Conservation (phyloP, 2,329 filamentous ascomycete genomes). For the Cryphonectria naterciae region DNA sequence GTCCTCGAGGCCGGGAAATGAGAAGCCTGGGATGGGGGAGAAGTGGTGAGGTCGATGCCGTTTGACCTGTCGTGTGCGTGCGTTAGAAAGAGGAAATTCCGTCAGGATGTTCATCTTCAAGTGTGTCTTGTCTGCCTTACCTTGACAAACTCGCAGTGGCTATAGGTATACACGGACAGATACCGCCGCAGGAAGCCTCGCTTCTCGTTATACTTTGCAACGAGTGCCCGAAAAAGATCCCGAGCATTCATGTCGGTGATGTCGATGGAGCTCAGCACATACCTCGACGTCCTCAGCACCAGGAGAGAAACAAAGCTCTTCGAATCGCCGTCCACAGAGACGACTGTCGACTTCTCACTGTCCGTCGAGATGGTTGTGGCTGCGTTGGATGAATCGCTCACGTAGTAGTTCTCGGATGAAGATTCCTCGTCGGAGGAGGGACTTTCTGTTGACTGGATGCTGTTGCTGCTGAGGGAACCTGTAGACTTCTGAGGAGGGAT, state of each 20-base stretch:
- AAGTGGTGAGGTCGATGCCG: slow-evolving; percentile 1
- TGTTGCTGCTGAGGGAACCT: background rate
- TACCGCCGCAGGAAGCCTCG: slow-evolving; percentile 10
- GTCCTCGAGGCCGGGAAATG: slow-evolving; percentile 5
- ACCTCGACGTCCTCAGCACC: background rate
- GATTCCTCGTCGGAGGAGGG: background rate
- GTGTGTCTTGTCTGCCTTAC: background rate
- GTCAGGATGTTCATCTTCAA: background rate
- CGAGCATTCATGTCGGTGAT: background rate
- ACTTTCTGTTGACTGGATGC: background rate
- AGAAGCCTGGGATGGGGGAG: slow-evolving; percentile 9
- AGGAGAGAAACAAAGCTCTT: background rate
- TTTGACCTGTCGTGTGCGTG: background rate
- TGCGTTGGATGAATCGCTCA: background rate
- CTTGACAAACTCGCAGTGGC: slow-evolving; percentile 17
- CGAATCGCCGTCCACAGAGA: background rate
- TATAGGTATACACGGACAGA: slow-evolving; percentile 2
- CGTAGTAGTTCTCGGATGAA: background rate
- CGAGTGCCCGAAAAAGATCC: background rate
- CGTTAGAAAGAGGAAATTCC: background rate
- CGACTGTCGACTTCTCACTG: background rate
- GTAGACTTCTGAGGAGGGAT: background rate
- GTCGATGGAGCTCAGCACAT: background rate
- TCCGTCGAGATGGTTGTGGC: background rate
- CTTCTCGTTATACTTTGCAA: background rate